Evolutionary conservation across 108 stramenopile species (phyloP).

Genomic region (Nitzschia sp.): DNA sequence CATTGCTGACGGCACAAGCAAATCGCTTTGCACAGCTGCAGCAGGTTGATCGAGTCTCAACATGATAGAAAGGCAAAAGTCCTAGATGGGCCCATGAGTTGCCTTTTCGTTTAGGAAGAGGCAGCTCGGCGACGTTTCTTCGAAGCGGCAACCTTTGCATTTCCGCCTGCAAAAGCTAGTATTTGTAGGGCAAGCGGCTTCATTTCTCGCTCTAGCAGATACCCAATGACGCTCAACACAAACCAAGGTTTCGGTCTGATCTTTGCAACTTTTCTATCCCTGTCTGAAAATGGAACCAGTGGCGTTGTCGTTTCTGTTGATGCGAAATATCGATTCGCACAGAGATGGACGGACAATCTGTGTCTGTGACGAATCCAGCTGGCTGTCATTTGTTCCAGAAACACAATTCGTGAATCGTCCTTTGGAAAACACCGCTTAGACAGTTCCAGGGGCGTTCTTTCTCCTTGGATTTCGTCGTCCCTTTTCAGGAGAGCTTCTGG

Average conservation of each 20-base stretch:
- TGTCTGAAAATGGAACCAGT: slow-evolving; percentile 31
- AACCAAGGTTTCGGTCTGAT: slow-evolving; percentile 37
- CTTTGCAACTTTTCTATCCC: slow-evolving; percentile 10
- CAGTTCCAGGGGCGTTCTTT: slow-evolving; percentile 31
- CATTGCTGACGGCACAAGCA: too few relatives aligned
- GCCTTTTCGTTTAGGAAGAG: not conserved
- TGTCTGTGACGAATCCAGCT: slow-evolving; percentile 19
- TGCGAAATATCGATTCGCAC: slow-evolving; percentile 7
- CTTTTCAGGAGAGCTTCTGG: slow-evolving; percentile 25
- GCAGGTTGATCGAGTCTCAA: too few relatives aligned
- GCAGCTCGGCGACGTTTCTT: not conserved
- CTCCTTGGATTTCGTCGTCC: slow-evolving; percentile 11
- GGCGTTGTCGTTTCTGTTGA: not conserved
- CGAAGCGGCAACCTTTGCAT: slow-evolving; percentile 7
- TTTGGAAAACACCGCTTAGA: slow-evolving; percentile 6
- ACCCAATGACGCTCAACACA: slow-evolving; percentile 32
- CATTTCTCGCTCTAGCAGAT: slow-evolving; percentile 40
- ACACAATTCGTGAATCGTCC: not conserved
- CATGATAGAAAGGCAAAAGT: too few relatives aligned
- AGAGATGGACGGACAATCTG: slow-evolving; percentile 3
- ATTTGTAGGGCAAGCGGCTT: slow-evolving; percentile 17
- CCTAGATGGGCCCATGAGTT: too few relatives aligned
- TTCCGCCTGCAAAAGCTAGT: slow-evolving; percentile 21
- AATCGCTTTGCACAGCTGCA: too few relatives aligned
- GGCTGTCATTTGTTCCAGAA: not conserved